Conservation (phyloP, 495 filamentous ascomycete genomes). For the Aspergillus homomorphus region DNA sequence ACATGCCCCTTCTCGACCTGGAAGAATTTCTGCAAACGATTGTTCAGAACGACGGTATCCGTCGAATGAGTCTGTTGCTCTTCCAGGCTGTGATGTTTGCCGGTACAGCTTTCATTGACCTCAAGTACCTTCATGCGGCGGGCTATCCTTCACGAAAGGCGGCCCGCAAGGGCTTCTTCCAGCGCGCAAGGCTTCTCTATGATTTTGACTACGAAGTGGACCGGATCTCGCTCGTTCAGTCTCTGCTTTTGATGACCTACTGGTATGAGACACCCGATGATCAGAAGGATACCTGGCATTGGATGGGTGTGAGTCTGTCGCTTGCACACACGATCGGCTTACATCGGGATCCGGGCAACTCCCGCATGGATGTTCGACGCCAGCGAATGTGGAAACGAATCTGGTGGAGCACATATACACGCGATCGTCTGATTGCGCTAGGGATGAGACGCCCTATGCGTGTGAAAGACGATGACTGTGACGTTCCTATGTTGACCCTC, state of each 20-base stretch:
- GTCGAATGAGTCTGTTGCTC: constrained; percentile 72
- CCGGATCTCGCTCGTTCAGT: constrained; percentile 78
- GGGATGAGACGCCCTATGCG: constrained; percentile 87
- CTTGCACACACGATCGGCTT: constrained; percentile 80
- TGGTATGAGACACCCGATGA: constrained; percentile 91
- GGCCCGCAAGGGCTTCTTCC: constrained; percentile 76
- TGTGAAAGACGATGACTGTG: constrained; percentile 85
- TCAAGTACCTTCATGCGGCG: constrained; percentile 61
- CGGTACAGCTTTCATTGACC: constrained; percentile 72
- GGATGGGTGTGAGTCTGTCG: constrained; percentile 85
- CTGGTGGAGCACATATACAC: constrained; percentile 94
- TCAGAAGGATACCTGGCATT: constrained; percentile 88
- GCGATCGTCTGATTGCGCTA: constrained; percentile 81
- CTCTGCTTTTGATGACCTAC: constrained; percentile 80
- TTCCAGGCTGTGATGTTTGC: constrained; percentile 84
- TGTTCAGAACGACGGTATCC: constrained; percentile 59
- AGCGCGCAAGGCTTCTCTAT: constrained; percentile 71
- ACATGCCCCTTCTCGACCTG: constrained; percentile 82
- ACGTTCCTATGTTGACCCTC: constrained; percentile 81
- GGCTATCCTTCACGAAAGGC: constrained; percentile 68
- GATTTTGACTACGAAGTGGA: constrained; percentile 85
- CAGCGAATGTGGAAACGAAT: constrained; percentile 84
- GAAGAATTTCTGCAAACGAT: constrained; percentile 68
- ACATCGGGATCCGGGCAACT: constrained; percentile 74
- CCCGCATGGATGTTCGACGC: constrained; percentile 64